phyloP scores from a whole-genome alignment of 2,329 filamentous ascomycete genomes.

The Xylaria sp. region DNA sequence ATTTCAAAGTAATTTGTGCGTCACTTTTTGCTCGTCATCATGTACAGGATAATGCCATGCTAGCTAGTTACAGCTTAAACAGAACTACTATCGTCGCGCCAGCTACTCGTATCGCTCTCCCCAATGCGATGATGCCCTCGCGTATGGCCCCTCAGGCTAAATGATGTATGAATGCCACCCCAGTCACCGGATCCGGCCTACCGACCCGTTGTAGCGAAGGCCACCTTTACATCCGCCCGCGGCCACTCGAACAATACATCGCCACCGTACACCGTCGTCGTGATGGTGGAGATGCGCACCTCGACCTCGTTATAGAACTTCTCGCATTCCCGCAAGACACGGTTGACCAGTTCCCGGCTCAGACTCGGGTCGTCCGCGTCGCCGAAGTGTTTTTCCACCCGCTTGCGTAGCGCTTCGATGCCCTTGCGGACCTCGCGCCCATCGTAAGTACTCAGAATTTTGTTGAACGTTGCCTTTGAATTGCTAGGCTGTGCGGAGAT shows the following conservation, averaged over 20 bases:
- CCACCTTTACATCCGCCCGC: conserved; percentile 68
- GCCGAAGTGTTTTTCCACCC: conserved; percentile 97
- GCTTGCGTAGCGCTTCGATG: conserved; percentile 87
- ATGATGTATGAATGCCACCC: conserved; percentile 32
- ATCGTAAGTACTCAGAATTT: conserved; percentile 83
- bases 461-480: conserved; percentile 84
- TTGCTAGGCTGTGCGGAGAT: conserved; percentile 86
- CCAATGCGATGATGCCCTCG: conserved; percentile 29
- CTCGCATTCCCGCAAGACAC: conserved; percentile 70
- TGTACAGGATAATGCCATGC: conserved; percentile 29
- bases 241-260: conserved; percentile 74
- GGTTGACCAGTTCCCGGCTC: conserved; percentile 66
- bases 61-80: conserved; percentile 31
- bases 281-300: conserved; percentile 67
- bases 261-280: conserved; percentile 71
- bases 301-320: conserved; percentile 71
- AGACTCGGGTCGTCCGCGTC: conserved; percentile 81
- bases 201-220: conserved; percentile 57
- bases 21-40: conserved; percentile 41
- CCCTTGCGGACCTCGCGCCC: conserved; percentile 86
- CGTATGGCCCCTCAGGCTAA: conserved; percentile 28
- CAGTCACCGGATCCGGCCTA: conserved; percentile 47
- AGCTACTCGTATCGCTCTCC: conserved; percentile 30
- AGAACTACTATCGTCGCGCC: conserved; percentile 34
- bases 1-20: conserved; percentile 6